Base-by-base conservation (phyloP, 208 protist species). In the Acanthamoeba lenticulata region DNA sequence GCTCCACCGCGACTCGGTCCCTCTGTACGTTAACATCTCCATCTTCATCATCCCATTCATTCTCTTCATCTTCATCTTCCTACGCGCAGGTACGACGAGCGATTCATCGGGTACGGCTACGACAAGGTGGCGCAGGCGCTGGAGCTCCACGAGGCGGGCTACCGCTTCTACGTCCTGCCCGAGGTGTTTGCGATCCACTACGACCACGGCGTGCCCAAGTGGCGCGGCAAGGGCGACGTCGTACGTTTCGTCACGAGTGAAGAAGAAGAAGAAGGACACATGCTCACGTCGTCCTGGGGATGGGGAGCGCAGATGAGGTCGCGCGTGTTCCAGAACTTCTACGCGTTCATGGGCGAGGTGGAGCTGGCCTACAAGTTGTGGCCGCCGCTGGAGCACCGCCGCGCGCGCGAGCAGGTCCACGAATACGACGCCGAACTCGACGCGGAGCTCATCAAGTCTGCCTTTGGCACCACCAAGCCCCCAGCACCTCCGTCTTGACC, bases 131-230 rank as follows among this genome's bases (percentile, higher is more conserved):
- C 45, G 6, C 77, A 86, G 24, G 45, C 38, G 6, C 45, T 19
- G 1, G 77, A 86, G 77, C 77, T 86, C 6, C 11, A 45, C 77
- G 13, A 17, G 9, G 77, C 77, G 27, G 77, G 77, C 38, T 86
- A 57, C 42, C 77, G 45, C 45, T 86, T 86, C 45, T 86, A 29
- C 42, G 77, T 3, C 42, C 77, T 86, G 21, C 77, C 77, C n/a
- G 77, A 86, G 38, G 77, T 86, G 36, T 86, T 45, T 29, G 45
- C 52, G 77, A 55, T 52, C 9, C 77, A 86, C 77, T 86, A 55
- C 42, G 77, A 86, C 42, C 77, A 86, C 32, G 77, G 77, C 40
- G 77, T 86, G 13, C 77, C 77, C 38, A 86, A 86, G 77, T 86
- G 77, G 77, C 77, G 77, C 4, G 45, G 45, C 42, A 86, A 86